A percentile compares a stretch with the other conserved stretches of the same genome.
These are phyloP conservation scores for Guadua angustifolia DNA, from an alignment of 176 grass and related monocot genomes.

Conservation along the genomic window DNA sequence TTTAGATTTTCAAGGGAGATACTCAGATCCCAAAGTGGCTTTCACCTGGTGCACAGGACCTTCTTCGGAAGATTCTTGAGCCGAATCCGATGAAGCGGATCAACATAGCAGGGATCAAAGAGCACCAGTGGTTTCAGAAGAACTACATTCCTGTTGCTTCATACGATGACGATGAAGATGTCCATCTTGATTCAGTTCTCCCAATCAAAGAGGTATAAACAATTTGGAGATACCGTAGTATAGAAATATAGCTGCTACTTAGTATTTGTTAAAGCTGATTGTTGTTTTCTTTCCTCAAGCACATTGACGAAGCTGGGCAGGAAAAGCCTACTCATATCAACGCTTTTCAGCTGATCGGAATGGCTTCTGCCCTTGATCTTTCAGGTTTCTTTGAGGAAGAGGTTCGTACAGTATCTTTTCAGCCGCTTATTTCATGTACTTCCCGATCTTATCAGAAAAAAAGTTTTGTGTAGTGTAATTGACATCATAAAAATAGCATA, in stretches of 20 bases:
- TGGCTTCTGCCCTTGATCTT: slow-evolving; percentile 84
- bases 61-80: slow-evolving; percentile 72
- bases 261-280: slow-evolving; percentile 30
- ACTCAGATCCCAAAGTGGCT: slow-evolving; percentile 66
- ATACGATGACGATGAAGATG: slow-evolving; percentile 63
- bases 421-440: background rate
- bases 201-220: slow-evolving; percentile 67
- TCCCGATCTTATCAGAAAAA: background rate
- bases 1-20: slow-evolving; percentile 77
- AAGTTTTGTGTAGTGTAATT: background rate
- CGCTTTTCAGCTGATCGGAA: slow-evolving; percentile 90
- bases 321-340: slow-evolving; percentile 69
- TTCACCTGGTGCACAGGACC: slow-evolving; percentile 51
- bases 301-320: slow-evolving; percentile 38
- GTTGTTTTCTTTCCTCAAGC: slow-evolving; percentile 53
- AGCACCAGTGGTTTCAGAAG: slow-evolving; percentile 73
- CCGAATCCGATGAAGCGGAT: slow-evolving; percentile 73
- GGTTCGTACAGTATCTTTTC: slow-evolving; percentile 47
- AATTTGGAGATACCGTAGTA: background rate
- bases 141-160: slow-evolving; percentile 55
- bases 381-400: slow-evolving; percentile 94
- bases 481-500: background rate
- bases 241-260: background rate
- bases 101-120: slow-evolving; percentile 60
- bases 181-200: slow-evolving; percentile 31